phyloP scores from a whole-genome alignment of 345 rosid genomes.

The Excoecaria agallocha region DNA sequence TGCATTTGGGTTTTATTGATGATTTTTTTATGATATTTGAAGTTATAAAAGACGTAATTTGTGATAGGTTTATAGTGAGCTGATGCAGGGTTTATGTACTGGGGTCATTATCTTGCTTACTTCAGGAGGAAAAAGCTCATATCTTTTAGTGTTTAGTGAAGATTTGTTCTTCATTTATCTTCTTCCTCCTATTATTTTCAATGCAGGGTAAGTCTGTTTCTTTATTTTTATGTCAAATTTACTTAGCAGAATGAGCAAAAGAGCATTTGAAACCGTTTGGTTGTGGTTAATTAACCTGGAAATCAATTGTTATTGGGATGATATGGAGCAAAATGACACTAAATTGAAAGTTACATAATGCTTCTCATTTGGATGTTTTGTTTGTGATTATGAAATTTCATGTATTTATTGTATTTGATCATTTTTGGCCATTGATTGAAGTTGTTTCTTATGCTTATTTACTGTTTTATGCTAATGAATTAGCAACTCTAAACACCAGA shows the following conservation, averaged over 20 bases:
- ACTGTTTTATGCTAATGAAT: no score
- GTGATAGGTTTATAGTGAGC: constrained; percentile 8
- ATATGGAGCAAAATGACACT: no score
- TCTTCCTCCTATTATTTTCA: constrained; percentile 96
- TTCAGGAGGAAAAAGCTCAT: constrained; percentile 77
- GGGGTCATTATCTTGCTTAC: constrained; percentile 78
- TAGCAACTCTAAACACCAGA: neutral
- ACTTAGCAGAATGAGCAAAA: no score
- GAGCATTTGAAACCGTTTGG: no score
- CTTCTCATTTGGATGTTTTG: neutral
- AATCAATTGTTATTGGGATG: no score
- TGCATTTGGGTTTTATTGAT: neutral
- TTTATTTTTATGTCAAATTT: neutral
- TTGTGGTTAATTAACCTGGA: no score
- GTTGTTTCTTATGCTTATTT: neutral
- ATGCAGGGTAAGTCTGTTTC: constrained; percentile 68
- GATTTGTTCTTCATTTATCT: constrained; percentile 95
- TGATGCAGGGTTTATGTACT: constrained; percentile 75
- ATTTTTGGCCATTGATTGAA: neutral
- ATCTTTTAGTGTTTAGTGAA: constrained; percentile 85
- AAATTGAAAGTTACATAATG: no score
- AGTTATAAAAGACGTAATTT: neutral
- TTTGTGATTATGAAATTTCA: neutral
- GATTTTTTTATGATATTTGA: neutral
- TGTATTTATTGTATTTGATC: neutral